These are phyloP conservation scores for Phaeophleospora eucalypticola DNA, from an alignment of 2,329 filamentous ascomycete genomes.

Conservation along the genomic window DNA sequence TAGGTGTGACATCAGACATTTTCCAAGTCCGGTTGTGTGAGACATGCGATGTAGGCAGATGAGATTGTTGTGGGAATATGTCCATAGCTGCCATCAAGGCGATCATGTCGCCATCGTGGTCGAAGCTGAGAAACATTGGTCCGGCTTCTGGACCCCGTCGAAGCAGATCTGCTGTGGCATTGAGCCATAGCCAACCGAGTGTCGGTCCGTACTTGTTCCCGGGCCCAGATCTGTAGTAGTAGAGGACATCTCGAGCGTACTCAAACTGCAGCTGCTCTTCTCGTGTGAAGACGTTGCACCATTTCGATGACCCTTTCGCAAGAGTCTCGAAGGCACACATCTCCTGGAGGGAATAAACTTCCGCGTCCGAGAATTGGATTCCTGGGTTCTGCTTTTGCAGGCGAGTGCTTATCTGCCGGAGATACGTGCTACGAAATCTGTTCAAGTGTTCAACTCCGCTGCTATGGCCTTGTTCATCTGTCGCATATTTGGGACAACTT, in stretches of 20 bases:
- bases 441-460: conserved; percentile 48
- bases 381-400: conserved; percentile 42
- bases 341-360: conserved; percentile 58
- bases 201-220: conserved; percentile 51
- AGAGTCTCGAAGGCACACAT: conserved; percentile 58
- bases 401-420: conserved; percentile 44
- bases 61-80: conserved; percentile 42
- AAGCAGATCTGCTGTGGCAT: conserved; percentile 52
- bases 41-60: conserved; percentile 47
- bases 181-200: conserved; percentile 58
- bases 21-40: conserved; percentile 47
- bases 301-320: conserved; percentile 50
- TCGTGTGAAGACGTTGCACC: conserved; percentile 54
- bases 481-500: conserved; percentile 40
- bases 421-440: conserved; percentile 47
- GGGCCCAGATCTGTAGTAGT: conserved; percentile 57
- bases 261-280: conserved; percentile 54
- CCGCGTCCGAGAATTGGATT: conserved; percentile 42
- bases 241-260: conserved; percentile 55
- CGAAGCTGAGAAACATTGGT: conserved; percentile 55
- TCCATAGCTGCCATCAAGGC: conserved; percentile 52
- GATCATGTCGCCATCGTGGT: conserved; percentile 57
- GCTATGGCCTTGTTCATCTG: conserved; percentile 44
- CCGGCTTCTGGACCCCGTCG: conserved; percentile 41
- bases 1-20: conserved; percentile 54